These are phyloP conservation scores for Cicer yamashitae DNA, from an alignment of 306 rosid genomes.

Conservation along the genomic window DNA sequence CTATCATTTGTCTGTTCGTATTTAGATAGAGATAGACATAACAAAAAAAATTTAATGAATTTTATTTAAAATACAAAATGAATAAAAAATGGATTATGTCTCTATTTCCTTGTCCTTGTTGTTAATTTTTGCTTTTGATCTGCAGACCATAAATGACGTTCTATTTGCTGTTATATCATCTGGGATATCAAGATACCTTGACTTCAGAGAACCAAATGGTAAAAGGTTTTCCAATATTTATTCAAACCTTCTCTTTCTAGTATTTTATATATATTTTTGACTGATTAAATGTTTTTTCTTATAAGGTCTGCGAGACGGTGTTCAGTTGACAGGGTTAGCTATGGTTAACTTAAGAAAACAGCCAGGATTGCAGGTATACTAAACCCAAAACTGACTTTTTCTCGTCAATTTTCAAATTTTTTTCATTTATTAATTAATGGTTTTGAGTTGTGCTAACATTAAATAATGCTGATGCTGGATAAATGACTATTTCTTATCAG, in stretches of 20 bases:
- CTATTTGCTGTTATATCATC: slow-evolving; percentile 76
- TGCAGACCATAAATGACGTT: slow-evolving; percentile 93
- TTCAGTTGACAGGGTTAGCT: slow-evolving; percentile 81
- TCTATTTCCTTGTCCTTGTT: not conserved
- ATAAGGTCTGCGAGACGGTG: slow-evolving; percentile 71
- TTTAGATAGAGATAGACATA: too few relatives aligned
- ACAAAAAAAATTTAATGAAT: too few relatives aligned
- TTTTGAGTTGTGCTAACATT: not conserved
- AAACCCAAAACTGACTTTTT: not conserved
- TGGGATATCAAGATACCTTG: slow-evolving; percentile 80
- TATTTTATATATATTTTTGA: not conserved
- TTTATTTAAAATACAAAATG: too few relatives aligned
- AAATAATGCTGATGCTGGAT: slow-evolving; percentile 14
- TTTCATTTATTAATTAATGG: not conserved
- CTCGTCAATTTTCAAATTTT: not conserved
- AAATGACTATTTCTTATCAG: slow-evolving; percentile 49
- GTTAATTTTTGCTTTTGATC: slow-evolving; percentile 32
- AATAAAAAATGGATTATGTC: too few relatives aligned
- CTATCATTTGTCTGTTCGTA: too few relatives aligned
- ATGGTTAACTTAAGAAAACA: slow-evolving; percentile 79
- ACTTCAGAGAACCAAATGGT: slow-evolving; percentile 74
- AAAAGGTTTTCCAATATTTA: not conserved
- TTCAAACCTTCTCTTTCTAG: too few relatives aligned
- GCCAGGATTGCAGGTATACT: slow-evolving; percentile 72
- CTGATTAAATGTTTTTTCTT: not conserved